Evolutionary conservation across 768 basidiomycete species (phyloP).

Genomic region (Rhodosporidiobolus sp.): DNA sequence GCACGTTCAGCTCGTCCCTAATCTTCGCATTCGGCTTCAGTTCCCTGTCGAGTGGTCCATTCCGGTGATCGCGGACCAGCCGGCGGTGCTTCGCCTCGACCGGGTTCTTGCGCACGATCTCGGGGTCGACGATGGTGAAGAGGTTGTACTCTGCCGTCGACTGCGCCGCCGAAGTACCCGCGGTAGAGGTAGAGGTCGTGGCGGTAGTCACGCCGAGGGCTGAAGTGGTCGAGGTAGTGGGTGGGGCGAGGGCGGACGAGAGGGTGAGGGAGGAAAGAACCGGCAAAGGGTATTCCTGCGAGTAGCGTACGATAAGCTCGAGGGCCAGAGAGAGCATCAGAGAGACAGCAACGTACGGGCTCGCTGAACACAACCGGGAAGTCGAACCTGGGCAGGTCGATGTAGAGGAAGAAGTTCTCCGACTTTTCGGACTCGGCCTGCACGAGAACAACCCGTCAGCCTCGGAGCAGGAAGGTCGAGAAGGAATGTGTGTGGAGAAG

Average conservation of each 20-base stretch:
- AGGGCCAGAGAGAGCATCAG: not conserved
- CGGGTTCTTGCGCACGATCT: conserved; percentile 85
- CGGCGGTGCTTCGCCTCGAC: conserved; percentile 96
- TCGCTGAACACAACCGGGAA: conserved; percentile 96
- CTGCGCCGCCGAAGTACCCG: not conserved
- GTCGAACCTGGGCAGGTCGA: conserved; percentile 93
- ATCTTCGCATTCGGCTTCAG: conserved; percentile 96
- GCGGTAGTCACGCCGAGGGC: conserved; percentile 57
- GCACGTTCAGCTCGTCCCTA: conserved; percentile 82
- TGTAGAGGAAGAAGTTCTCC: conserved; percentile 89
- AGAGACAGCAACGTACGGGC: conserved; percentile 59
- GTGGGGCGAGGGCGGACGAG: conserved; percentile 42
- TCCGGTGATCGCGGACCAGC: conserved; percentile 87
- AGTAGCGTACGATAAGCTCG: not conserved
- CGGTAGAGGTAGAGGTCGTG: conserved; percentile 32
- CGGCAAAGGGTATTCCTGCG: conserved; percentile 42
- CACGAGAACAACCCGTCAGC: not conserved
- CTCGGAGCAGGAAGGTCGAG: conserved; percentile 69
- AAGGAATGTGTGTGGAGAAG: not conserved
- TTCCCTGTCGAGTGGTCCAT: conserved; percentile 90
- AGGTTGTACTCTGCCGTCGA: conserved; percentile 56
- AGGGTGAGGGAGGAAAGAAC: conserved; percentile 36
- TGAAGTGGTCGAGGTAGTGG: not conserved
- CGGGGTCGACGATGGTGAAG: conserved; percentile 88
- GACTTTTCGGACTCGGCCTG: conserved; percentile 89